A percentile compares a stretch with the other conserved stretches of the same genome.
Conservation (phyloP, 306 rosid genomes). For the Fragaria nilgerrensis region DNA sequence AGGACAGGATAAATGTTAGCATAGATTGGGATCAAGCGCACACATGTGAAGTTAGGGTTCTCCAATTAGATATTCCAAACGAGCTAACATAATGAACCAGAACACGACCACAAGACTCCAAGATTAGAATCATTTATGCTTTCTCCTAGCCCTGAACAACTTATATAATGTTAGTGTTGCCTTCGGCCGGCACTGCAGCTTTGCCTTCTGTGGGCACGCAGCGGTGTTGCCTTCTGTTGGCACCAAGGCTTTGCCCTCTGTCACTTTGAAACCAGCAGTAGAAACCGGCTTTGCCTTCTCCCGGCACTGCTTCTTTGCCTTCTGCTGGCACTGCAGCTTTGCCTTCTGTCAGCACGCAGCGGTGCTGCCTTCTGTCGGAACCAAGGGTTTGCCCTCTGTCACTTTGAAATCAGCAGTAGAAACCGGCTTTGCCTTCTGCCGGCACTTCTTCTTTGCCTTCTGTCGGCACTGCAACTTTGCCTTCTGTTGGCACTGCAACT, state of each 20-base stretch:
- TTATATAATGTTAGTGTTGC: not conserved
- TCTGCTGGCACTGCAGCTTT: not conserved
- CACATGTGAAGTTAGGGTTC: not conserved
- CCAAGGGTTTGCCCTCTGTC: too few relatives aligned
- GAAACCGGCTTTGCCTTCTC: too few relatives aligned
- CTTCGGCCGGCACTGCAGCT: not conserved
- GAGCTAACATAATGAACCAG: not conserved
- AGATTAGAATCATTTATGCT: not conserved
- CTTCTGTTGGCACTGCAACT: too few relatives aligned
- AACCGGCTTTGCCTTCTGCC: too few relatives aligned
- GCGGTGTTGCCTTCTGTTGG: not conserved
- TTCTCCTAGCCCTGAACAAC: not conserved
- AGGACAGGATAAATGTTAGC: slow-evolving; percentile 1
- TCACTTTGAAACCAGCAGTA: not conserved
- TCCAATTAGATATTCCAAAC: not conserved
- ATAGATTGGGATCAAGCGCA: not conserved
- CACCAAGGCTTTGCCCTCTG: too few relatives aligned
- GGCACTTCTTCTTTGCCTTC: too few relatives aligned
- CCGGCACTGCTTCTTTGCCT: too few relatives aligned
- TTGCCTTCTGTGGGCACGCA: not conserved
- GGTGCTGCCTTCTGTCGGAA: too few relatives aligned
- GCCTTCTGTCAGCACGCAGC: too few relatives aligned
- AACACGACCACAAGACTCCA: not conserved
- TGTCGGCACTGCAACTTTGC: too few relatives aligned
- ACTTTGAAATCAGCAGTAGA: too few relatives aligned